Percentiles rank a stretch among this genome's conserved stretches.
Conservation (phyloP, 345 rosid genomes). For the Salix udensis region DNA sequence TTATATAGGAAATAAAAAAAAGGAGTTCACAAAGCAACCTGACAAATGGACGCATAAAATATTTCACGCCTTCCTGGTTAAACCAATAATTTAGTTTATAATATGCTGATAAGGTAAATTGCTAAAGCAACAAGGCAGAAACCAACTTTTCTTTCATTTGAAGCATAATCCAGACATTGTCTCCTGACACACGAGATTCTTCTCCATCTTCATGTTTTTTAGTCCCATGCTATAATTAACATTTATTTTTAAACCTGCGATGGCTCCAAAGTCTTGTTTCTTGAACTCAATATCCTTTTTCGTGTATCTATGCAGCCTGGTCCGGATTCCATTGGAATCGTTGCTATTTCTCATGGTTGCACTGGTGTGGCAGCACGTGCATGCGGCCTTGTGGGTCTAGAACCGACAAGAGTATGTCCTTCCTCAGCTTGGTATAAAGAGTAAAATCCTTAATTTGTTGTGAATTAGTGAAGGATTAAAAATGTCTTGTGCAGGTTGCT, state of each 20-base stretch:
- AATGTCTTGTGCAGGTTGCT: constrained; percentile 56
- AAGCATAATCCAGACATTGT: neutral
- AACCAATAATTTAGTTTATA: neutral
- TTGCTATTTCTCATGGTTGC: constrained; percentile 99
- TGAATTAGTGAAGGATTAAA: neutral
- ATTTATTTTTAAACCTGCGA: neutral
- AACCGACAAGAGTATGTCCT: constrained; percentile 88
- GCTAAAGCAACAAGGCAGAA: neutral
- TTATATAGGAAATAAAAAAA: neutral
- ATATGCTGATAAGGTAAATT: neutral
- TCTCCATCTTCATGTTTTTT: neutral
- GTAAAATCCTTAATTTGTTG: neutral
- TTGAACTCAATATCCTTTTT: neutral
- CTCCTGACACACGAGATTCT: neutral
- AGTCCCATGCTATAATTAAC: neutral
- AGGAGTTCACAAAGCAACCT: neutral
- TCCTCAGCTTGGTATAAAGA: neutral
- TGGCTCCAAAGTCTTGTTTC: neutral
- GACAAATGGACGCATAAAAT: neutral
- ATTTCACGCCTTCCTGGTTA: neutral
- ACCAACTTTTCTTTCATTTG: neutral
- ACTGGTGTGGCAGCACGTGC: constrained; percentile 99
- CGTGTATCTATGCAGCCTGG: constrained; percentile 69
- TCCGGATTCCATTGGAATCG: constrained; percentile 99
- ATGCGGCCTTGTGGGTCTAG: constrained; percentile 99